Conservation (phyloP, 2,329 filamentous ascomycete species). For the Lachnellula arida region DNA sequence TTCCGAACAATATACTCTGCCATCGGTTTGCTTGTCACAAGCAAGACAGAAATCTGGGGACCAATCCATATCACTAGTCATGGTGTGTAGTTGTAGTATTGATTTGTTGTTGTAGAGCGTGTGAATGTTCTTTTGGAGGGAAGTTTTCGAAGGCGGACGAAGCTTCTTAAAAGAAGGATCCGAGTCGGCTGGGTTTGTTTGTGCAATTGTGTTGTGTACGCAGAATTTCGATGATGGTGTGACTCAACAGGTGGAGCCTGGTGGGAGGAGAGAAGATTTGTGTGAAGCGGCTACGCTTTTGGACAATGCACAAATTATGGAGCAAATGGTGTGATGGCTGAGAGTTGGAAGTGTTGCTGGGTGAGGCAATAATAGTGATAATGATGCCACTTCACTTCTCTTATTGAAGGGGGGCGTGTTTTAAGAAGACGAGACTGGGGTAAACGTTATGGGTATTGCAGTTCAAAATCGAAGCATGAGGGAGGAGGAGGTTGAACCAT, state of each 20-base stretch:
- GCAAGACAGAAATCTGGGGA: conserved; percentile 89
- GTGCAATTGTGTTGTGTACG: conserved; percentile 17
- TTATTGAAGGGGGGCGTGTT: neutral
- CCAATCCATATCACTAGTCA: conserved; percentile 50
- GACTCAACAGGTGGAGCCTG: conserved; percentile 30
- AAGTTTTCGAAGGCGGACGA: conserved; percentile 10
- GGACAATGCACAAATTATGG: conserved; percentile 16
- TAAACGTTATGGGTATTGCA: neutral
- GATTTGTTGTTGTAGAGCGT: conserved; percentile 2
- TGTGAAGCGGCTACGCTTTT: conserved; percentile 17
- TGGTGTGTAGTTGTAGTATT: conserved; percentile 18
- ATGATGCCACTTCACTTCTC: neutral
- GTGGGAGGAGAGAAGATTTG: conserved; percentile 14
- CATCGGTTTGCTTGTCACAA: conserved; percentile 84
- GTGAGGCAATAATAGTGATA: neutral
- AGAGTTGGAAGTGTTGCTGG: neutral
- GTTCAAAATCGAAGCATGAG: neutral
- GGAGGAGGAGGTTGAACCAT: conserved; percentile 19
- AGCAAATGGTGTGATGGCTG: conserved; percentile 17
- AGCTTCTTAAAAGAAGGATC: conserved; percentile 9
- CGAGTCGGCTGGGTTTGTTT: conserved; percentile 10
- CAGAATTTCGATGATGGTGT: conserved; percentile 26
- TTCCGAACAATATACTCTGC: conserved; percentile 86
- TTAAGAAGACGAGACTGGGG: neutral
- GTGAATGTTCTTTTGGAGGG: neutral